phyloP scores from a whole-genome alignment of 2,329 filamentous ascomycete species.

The Diaporthe citrichinensis region DNA sequence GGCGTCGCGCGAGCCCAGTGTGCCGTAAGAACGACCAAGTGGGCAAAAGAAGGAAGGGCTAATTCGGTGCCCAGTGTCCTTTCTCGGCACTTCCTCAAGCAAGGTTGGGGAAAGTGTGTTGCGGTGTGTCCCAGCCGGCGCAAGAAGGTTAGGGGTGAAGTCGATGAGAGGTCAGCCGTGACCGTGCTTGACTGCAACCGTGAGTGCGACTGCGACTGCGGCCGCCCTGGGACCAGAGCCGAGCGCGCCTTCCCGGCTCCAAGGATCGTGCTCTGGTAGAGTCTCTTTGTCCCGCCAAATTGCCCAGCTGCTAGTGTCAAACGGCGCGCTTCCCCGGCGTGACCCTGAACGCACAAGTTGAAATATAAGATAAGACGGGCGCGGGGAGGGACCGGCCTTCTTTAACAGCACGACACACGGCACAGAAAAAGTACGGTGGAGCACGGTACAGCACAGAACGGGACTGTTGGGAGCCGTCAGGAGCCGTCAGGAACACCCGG shows the following conservation, averaged over 20 bases:
- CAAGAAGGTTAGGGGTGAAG: not conserved
- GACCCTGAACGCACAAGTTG: constrained; percentile 5
- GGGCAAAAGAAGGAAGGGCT: not conserved
- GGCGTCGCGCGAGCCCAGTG: constrained; percentile 10
- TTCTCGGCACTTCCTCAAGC: not conserved
- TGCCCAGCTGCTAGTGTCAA: constrained; percentile 34
- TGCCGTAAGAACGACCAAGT: not conserved
- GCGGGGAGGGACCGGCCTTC: not conserved
- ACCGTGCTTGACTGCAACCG: constrained; percentile 4
- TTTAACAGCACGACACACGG: constrained; percentile 16
- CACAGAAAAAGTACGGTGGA: constrained; percentile 12
- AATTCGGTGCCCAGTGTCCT: not conserved
- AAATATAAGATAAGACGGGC: constrained; percentile 16
- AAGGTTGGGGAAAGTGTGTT: not conserved
- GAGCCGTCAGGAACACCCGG: not conserved
- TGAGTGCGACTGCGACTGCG: constrained; percentile 7
- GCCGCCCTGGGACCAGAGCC: constrained; percentile 1
- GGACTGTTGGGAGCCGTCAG: not conserved
- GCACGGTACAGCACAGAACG: not conserved
- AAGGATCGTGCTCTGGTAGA: constrained; percentile 26
- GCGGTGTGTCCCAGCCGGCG: not conserved
- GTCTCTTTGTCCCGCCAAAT: constrained; percentile 29
- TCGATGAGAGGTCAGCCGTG: constrained; percentile 10
- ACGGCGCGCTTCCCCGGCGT: constrained; percentile 16
- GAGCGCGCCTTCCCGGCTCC: constrained; percentile 23